Evolutionary conservation across 1,139 yeast genomes (phyloP), one percentile per base, ranked within the genome.

Genomic region (Geotrichum cucujoidarum): DNA sequence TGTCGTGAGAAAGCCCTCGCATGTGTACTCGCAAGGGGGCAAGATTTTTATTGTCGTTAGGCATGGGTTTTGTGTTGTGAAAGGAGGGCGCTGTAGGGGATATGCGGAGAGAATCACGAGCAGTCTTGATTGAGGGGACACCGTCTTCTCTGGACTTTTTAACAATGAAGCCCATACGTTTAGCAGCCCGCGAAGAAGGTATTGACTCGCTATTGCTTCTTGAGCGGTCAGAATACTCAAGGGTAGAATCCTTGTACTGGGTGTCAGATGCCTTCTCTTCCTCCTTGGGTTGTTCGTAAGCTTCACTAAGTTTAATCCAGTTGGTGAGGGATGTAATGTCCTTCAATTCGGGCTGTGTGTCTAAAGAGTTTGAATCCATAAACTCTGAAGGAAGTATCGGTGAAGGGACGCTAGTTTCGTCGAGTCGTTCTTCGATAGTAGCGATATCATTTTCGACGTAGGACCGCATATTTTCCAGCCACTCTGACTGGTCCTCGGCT

Each of bases 201-300:
- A 72, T 71, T 17, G 44, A 34, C 13, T 78, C 84, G n/a, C 81
- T 76, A 16, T 78, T 72, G 50, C 81, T 77, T 55, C 81, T 72
- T 6, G 79, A 68, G 51, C 86, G 67, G 50, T 72, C 76, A 4
- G 53, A 52, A n/a, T 37, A 30, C 47, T 34, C 45, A 2, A 41
- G 13, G n/a, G 21, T 21, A 2, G 25, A 13, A 14, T 39, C 43
- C n/a, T 18, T 27, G 22, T 20, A 29, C 8, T 27, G 41, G 18
- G 7, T 21, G 14, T 37, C 47, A 3, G 43, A 35, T 2, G 43
- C 17, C 18, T 39, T 29, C 25, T 39, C 43, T 8, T 35, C 43
- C 29, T 39, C 43, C 18, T 39, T 37, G 5, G 40, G 40, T 8
- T 17, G 29, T 14, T 38, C 38, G 33, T 42, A 42, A 13, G 40